Base-by-base conservation (phyloP, 2,329 filamentous ascomycete genomes). In the Monascus ruber region DNA sequence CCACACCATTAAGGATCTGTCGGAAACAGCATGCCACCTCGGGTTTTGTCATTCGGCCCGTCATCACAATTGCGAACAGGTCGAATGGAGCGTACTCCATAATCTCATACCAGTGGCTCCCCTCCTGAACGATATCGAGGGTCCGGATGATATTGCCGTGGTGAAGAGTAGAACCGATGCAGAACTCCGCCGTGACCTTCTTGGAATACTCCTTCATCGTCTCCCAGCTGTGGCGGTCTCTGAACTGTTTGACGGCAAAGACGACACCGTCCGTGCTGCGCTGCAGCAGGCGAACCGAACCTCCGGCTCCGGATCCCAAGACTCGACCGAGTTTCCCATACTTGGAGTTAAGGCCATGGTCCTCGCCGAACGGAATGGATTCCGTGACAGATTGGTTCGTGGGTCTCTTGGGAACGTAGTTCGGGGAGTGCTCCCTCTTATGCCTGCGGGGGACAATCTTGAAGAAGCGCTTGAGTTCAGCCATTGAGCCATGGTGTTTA, bases 141-240 rank as follows among this genome's bases (percentile, higher is more conserved):
- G 91, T 96, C 62, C 98, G 91, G 53, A 98, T 96, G 50, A 98
- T 87, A 59, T 98, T 98, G 52, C 91, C 89, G 54, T 98, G 91
- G 54, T 96, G 91, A 31, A 98, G 70, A 0, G 91, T 95, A 2
- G 89, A 96, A 8, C 91, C 91, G 50, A 98, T 89, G 58, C 91
- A 98, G 62, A 98, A 98, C 57, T 98, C 91, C 2, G 91, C 89
- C 1, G 91, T 98, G 35, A 98, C 79, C 60, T 98, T 98, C 65
- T 98, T 98, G 50, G 87, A 85, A 56, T 98, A 98, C 50, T 96
- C 91, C 54, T 85, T 86, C 58, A 95, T 84, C 1, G 82, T 85
- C 64, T 98, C 91, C 64, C 95, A 94, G 0, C 83, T 80, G 63
- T 98, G 89, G 28, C 86, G 79, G 39, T 89, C 80, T 38, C 91